These are phyloP conservation scores for Termitomyces bulborhizus DNA, from an alignment of 768 basidiomycete species.

Conservation along the genomic window DNA sequence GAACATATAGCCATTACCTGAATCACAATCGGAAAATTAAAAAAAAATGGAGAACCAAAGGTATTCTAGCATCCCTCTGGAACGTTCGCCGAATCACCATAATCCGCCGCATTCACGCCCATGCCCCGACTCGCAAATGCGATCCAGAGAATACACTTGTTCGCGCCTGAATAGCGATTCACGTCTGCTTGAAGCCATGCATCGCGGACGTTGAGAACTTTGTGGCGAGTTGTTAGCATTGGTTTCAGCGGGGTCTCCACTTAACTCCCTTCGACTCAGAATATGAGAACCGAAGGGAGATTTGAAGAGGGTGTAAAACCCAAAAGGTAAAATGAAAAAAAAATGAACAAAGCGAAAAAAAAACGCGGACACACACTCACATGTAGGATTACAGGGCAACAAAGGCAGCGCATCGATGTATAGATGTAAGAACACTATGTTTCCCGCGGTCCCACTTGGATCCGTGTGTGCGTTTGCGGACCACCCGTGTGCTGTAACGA, in stretches of 20 bases:
- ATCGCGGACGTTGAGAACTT: conserved; percentile 37
- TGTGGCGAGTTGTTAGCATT: too few species aligned
- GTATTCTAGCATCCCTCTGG: conserved; percentile 23
- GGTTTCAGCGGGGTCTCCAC: too few species aligned
- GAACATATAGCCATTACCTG: too few species aligned
- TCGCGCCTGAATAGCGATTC: conserved; percentile 41
- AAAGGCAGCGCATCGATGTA: conserved; percentile 41
- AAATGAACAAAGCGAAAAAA: too few species aligned
- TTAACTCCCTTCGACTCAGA: too few species aligned
- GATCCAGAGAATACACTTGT: conserved; percentile 39
- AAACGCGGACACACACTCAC: conserved; percentile 17
- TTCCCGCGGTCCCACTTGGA: conserved; percentile 29
- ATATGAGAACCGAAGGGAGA: too few species aligned
- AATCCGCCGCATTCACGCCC: conserved; percentile 27
- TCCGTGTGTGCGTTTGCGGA: conserved; percentile 31
- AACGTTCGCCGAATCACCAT: conserved; percentile 18
- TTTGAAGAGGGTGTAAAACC: too few species aligned
- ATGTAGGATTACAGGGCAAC: conserved; percentile 43
- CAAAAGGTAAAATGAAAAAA: too few species aligned
- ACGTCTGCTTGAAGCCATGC: conserved; percentile 47
- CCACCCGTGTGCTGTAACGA: conserved; percentile 27
- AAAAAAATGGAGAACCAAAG: too few species aligned
- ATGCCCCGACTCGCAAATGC: conserved; percentile 44
- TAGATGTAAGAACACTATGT: conserved; percentile 41
- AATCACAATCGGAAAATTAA: too few species aligned